Evolutionary conservation across 495 filamentous ascomycete species (phyloP), one percentile per base, ranked within the genome.

Genomic region (Thozetella sp.): DNA sequence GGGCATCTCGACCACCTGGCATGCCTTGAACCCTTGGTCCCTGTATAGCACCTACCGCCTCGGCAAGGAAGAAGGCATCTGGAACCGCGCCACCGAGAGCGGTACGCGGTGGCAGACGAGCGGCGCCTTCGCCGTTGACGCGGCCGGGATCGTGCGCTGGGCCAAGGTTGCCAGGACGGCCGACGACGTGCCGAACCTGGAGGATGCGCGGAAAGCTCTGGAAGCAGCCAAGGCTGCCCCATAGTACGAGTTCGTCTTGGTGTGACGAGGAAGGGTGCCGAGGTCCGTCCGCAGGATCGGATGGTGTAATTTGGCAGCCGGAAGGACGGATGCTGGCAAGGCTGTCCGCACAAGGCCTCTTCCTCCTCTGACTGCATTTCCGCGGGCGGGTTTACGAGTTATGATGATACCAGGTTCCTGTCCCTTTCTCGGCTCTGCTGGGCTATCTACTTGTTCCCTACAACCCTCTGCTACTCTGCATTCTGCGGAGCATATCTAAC

Each of bases 101-200:
- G 84, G 84, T 25, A 81, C 59, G 51, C 64, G 82, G 30, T 88
- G 84, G 85, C 84, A 88, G 74, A 83, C 71, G 24, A 65, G 76
- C 43, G 86, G 85, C 25, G 79, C 76, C 46, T 89, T 82, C 67
- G 81, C 78, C 3, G 68, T 88, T 13, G 82, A 86, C 65, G 60
- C 63, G 25, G 64, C 72, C 1, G 84, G 85, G 2, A 57, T 73
- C 20, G 76, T 88, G 2, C 68, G 65, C 43, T 88, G 84, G 82
- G 66, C 62, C 1, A 63, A 68, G 37, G 64, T 72, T 22, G 74
- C 77, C 24, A 51, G 57, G 15, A 70, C 70, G 13, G 77, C 83
- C 22, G 77, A 81, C 55, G 78, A 86, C 19, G 54, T 85, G 3
- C 74, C 81, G 1, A 66, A 82, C 60, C 83, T 86, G 57, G 67